Evolutionary conservation across 2,329 filamentous ascomycete genomes (phyloP).

Genomic region (Colletotrichum lupini): DNA sequence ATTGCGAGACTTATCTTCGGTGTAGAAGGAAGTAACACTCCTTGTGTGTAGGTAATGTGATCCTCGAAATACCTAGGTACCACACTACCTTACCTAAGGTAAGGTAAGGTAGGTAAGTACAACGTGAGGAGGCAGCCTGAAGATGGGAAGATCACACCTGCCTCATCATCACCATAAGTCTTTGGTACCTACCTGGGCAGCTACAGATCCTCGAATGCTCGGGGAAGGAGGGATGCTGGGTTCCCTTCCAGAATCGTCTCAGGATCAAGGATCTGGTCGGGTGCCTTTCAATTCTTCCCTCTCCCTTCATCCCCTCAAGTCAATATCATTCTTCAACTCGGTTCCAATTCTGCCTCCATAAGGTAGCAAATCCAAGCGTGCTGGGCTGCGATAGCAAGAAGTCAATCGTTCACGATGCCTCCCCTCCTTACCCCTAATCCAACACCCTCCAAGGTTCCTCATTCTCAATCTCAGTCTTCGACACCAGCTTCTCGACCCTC

Average conservation of each 20-base stretch:
- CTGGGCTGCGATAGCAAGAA: background rate
- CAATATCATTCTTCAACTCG: background rate
- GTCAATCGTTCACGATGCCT: background rate
- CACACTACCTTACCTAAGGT: no score
- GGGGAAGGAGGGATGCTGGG: background rate
- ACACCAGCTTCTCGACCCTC: background rate
- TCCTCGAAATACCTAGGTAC: no score
- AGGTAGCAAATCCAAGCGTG: background rate
- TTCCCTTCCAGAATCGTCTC: background rate
- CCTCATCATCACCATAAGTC: background rate
- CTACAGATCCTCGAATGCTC: background rate
- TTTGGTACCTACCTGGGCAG: background rate
- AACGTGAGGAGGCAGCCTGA: background rate
- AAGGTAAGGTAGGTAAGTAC: no score
- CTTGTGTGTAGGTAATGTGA: no score
- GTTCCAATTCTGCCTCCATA: background rate
- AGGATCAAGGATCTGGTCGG: background rate
- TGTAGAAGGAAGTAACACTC: background rate
- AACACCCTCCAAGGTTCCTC: background rate
- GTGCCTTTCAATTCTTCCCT: background rate
- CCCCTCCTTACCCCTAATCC: background rate
- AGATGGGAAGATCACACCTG: background rate
- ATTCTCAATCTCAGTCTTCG: background rate
- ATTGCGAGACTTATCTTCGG: background rate
- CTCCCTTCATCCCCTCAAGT: background rate